Base-by-base conservation (phyloP, 768 basidiomycete species). In the Boletus subparvulus region DNA sequence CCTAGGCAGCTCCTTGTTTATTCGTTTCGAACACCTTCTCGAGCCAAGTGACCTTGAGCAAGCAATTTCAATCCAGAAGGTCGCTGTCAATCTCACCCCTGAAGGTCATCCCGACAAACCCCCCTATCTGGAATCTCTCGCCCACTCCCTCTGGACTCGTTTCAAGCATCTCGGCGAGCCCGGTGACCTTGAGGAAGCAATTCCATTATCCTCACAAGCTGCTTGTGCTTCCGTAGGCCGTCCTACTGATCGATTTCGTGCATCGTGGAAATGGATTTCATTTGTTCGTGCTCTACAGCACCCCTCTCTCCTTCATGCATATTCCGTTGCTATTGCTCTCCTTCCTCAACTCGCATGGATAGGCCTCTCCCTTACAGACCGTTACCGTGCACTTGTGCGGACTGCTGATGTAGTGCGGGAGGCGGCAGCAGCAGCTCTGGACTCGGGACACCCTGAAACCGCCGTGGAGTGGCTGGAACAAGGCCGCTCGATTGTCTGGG, bases 381-480 rank as follows among this genome's bases (percentile, higher is more conserved):
- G 60, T 5, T 60, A 55, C 17, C 11, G 26, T 4, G 35, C 44
- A 26, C 60, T 61, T 14, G 3, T 30, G 1, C 17, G 12, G 12
- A 58, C 11, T 44, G 35, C 53, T 6, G 36, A 55, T 21, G 43
- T 60, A 6, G 60, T 47, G 3, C 49, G 49, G 4, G 60, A 60
- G 12, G 60, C 60, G 0, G 58, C 58, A 0, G 53, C 58, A 2
- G 45, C 52, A 32, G 59, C 59, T n/a, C 39, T 61, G 4, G 44
- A 59, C 1, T 6, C 6, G 4, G 45, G 50, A 4, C 17, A 11
- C 2, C 46, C 41, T 10, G 13, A 51, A 17, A 44, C 40, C 0
- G 61, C 62, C 1, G 54, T 64, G 12, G 63, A 63, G n/a, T 64
- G 59, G 61, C 50, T 64, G 13, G 62, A 64, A n/a, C 51, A 63